These are phyloP conservation scores for Debaryomyces coudertii DNA, from an alignment of 1,139 yeast genomes.

Conservation along the genomic window DNA sequence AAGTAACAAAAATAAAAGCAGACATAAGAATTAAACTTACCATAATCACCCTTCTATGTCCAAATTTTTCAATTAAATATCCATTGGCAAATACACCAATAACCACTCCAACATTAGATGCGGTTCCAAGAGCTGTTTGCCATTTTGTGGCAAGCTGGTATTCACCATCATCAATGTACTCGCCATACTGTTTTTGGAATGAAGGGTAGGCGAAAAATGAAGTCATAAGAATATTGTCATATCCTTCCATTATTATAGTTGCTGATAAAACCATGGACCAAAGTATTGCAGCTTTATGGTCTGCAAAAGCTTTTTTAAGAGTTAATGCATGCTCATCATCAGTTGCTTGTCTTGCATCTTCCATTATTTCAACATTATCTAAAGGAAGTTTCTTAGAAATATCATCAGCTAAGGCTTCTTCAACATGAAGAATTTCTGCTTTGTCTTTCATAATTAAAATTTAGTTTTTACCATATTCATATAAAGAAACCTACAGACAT, in stretches of 20 bases:
- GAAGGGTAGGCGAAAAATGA: constrained; percentile 44
- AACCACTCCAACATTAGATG: constrained; percentile 47
- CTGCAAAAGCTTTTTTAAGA: constrained; percentile 38
- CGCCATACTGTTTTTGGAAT: constrained; percentile 39
- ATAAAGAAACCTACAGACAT: too few species aligned
- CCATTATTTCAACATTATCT: background rate
- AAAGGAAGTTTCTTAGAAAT: background rate
- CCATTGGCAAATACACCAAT: constrained; percentile 51
- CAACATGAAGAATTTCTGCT: background rate
- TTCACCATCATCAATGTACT: constrained; percentile 24
- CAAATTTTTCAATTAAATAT: constrained; percentile 46
- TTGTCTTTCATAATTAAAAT: background rate
- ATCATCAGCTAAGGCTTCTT: background rate
- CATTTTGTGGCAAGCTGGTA: constrained; percentile 48
- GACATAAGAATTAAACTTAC: constrained; percentile 35
- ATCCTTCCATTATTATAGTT: constrained; percentile 49
- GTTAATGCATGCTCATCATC: background rate
- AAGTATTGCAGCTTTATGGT: constrained; percentile 44
- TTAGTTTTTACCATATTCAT: too few species aligned
- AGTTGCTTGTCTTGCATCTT: background rate
- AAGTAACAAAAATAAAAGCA: constrained; percentile 50
- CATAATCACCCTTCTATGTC: constrained; percentile 49
- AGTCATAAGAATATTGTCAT: constrained; percentile 40
- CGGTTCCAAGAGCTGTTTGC: constrained; percentile 52
- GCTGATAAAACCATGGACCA: constrained; percentile 45